Evolutionary conservation across 805 yeast genomes (phyloP).

Genomic region (Alloascoidea africana): DNA sequence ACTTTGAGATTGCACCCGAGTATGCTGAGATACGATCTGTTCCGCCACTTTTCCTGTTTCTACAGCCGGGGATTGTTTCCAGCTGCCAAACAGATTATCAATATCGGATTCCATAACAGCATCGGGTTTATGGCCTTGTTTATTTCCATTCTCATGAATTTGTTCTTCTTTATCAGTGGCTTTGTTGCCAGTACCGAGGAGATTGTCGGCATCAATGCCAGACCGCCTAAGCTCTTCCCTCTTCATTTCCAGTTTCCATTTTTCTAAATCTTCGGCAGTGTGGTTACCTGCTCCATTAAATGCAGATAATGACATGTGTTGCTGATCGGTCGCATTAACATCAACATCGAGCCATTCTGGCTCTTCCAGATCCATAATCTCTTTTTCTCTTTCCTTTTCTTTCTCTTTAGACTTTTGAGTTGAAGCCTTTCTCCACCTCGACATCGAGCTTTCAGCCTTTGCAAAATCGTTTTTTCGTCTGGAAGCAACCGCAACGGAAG

Average conservation of each 20-base stretch:
- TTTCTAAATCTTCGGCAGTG: constrained; percentile 5
- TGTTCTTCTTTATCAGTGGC: neutral
- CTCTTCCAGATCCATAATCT: constrained; percentile 2
- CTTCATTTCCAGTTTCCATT: constrained; percentile 5
- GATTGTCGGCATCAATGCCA: constrained; percentile 3
- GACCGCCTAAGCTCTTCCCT: constrained; percentile 5
- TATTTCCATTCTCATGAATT: neutral
- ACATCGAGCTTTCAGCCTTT: too few relatives aligned
- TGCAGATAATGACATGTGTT: neutral
- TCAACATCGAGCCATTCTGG: constrained; percentile 9
- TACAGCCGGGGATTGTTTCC: constrained; percentile 4
- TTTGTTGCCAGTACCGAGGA: too few relatives aligned
- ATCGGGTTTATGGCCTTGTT: constrained; percentile 2
- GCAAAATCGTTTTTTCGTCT: too few relatives aligned
- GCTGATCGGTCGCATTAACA: constrained; percentile 2
- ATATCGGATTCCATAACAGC: constrained; percentile 5
- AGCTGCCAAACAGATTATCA: constrained; percentile 10
- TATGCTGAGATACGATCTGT: neutral
- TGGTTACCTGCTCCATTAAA: neutral
- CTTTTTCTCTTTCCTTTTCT: constrained; percentile 2
- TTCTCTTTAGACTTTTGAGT: constrained; percentile 3
- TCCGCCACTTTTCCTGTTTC: constrained; percentile 2
- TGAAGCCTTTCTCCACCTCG: neutral
- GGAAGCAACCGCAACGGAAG: neutral
- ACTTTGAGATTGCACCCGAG: neutral